Base-by-base conservation (phyloP, 2,329 filamentous ascomycete genomes). In the Ophiosphaerella korrae region DNA sequence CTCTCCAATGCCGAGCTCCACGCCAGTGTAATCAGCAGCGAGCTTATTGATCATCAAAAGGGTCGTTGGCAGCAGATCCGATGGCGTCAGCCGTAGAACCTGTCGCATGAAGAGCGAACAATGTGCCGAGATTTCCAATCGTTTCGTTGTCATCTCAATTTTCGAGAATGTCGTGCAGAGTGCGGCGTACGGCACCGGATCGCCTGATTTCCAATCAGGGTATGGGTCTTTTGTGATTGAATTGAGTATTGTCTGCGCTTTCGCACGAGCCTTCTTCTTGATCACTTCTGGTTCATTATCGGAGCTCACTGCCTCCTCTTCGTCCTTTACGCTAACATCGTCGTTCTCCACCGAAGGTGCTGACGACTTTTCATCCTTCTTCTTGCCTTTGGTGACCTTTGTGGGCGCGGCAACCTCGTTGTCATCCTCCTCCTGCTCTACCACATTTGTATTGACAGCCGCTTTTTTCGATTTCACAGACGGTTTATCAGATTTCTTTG, bases 41-140 rank as follows among this genome's bases (percentile, higher is more conserved):
- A 99, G 84, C 73, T 97, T 97, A 77, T 97, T 97, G 74, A 96
- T 90, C 94, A 99, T 97, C 26, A 99, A 84, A 56, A 96, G 81
- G 21, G 97, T 87, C 0, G 91, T 96, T 0, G 92, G 87, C 2
- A 97, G 82, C 16, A 99, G 81, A 70, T 99, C 94, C 13, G 87
- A 81, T 0, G 94, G 94, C 0, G 92, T 97, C 32, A 99, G 80
- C 14, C 93, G 85, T 62, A 97, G 82, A n/a, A 99, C 93, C 75
- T 99, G 94, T 31, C 90, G 88, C 42, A 99, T 81, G 70, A 99
- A 97, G 1, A 91, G 81, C 1, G 92, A 89, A 74, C 92, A 97
- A 70, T 97, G 88, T 14, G 92, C 89, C 60, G 89, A 84, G 56
- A 99, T 99, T 54, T 92, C 81, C 37, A 99, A 77, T 47, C 94